phyloP scores from a whole-genome alignment of 306 rosid genomes.

The Pterocarpus macrocarpus region DNA sequence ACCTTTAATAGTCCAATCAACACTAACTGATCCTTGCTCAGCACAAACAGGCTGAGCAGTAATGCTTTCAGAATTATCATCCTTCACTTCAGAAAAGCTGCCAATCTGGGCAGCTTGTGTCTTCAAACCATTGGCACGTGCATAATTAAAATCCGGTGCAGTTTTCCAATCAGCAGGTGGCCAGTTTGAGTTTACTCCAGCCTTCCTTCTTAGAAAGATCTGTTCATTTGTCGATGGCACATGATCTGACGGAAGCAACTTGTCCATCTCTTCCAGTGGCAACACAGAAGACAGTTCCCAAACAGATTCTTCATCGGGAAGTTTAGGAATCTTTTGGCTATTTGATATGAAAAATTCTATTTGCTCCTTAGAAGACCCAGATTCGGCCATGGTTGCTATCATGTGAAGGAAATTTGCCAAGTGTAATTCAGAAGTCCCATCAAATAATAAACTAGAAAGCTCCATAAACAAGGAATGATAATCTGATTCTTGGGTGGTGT shows the following conservation, averaged over 20 bases:
- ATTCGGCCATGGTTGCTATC: constrained; percentile 81
- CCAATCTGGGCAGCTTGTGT: constrained; percentile 58
- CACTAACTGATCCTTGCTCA: constrained; percentile 55
- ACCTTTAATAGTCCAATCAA: constrained; percentile 58
- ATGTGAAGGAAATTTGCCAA: constrained; percentile 90
- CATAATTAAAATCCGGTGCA: constrained; percentile 81
- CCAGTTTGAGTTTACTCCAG: constrained; percentile 59
- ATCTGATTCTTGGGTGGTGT: constrained; percentile 67
- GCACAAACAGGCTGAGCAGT: constrained; percentile 43
- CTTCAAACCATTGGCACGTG: constrained; percentile 66
- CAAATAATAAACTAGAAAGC: constrained; percentile 76
- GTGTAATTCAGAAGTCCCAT: constrained; percentile 70
- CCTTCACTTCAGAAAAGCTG: constrained; percentile 43
- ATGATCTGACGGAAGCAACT: constrained; percentile 40
- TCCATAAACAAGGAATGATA: constrained; percentile 84
- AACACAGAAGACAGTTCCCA: constrained; percentile 66
- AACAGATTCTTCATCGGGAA: constrained; percentile 77
- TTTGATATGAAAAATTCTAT: constrained; percentile 71
- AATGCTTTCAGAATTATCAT: constrained; percentile 50
- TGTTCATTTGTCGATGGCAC: constrained; percentile 51
- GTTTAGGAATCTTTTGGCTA: constrained; percentile 74
- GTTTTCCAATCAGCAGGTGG: constrained; percentile 88
- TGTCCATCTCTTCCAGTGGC: constrained; percentile 52
- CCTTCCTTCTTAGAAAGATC: constrained; percentile 60
- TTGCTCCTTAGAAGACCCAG: constrained; percentile 76